These are phyloP conservation scores for Aaosphaeria pasadenensis DNA, from an alignment of 2,329 filamentous ascomycete genomes.

Conservation along the genomic window DNA sequence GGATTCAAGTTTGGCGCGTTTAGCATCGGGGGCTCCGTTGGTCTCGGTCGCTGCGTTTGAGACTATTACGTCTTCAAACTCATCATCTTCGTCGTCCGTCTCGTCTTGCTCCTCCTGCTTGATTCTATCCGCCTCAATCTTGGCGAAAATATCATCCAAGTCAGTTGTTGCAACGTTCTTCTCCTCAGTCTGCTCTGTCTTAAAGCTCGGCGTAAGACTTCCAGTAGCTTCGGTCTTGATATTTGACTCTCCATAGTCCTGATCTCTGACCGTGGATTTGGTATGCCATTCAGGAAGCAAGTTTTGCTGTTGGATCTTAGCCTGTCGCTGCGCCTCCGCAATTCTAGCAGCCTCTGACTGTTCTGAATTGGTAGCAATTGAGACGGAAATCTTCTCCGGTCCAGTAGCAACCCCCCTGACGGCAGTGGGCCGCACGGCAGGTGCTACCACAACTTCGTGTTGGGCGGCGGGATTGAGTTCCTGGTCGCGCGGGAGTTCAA, in stretches of 20 bases:
- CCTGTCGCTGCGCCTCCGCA: constrained; percentile 62
- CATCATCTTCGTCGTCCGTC: constrained; percentile 51
- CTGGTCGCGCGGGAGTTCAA: constrained; percentile 64
- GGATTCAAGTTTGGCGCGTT: constrained; percentile 61
- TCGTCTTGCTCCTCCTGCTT: constrained; percentile 45
- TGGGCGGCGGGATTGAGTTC: constrained; percentile 61
- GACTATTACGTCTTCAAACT: constrained; percentile 36
- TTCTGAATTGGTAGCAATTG: constrained; percentile 64
- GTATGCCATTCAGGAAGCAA: constrained; percentile 70
- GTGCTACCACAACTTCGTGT: constrained; percentile 57
- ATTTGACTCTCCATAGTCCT: constrained; percentile 46
- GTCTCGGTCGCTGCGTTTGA: constrained; percentile 14
- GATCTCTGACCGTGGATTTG: constrained; percentile 60
- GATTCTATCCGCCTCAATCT: constrained; percentile 57
- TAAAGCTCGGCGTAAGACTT: constrained; percentile 31
- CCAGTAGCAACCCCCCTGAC: constrained; percentile 67
- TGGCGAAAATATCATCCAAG: constrained; percentile 67
- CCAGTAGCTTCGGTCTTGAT: constrained; percentile 39
- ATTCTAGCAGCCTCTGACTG: constrained; percentile 65
- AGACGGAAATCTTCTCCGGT: constrained; percentile 67
- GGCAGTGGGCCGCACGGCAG: constrained; percentile 59
- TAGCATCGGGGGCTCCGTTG: constrained; percentile 44
- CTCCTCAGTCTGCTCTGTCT: constrained; percentile 46
- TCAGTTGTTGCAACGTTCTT: constrained; percentile 52
- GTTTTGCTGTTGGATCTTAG: constrained; percentile 66